Evolutionary conservation across 176 grass and related monocot genomes (phyloP).

Genomic region (Avena sativa): DNA sequence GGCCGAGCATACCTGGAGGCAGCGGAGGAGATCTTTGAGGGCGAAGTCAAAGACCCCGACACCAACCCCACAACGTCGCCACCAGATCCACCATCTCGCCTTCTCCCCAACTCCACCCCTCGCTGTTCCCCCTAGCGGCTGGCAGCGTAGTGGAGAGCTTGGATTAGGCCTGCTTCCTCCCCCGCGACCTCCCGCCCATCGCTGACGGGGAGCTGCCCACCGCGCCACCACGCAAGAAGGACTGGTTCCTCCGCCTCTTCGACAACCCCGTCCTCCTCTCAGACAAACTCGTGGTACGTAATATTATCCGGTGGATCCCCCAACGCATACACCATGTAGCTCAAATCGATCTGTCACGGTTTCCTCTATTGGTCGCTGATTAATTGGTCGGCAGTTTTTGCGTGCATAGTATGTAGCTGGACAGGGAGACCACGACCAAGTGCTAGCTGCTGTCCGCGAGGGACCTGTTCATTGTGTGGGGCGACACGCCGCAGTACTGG

Average conservation of each 20-base stretch:
- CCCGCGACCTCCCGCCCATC: slow-evolving; percentile 37
- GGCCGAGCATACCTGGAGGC: too few species aligned
- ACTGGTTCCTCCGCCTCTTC: slow-evolving; percentile 56
- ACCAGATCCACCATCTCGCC: too few species aligned
- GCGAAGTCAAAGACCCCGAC: too few species aligned
- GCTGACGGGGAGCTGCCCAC: slow-evolving; percentile 41
- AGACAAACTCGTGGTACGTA: slow-evolving; percentile 45
- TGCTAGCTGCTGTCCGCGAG: not conserved
- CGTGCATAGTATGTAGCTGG: not conserved
- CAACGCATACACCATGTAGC: not conserved
- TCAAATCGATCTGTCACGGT: not conserved
- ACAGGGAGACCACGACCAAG: not conserved
- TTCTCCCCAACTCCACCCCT: too few species aligned
- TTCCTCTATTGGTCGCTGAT: not conserved
- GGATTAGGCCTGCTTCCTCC: slow-evolving; percentile 53
- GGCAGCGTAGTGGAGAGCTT: too few species aligned
- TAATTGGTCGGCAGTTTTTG: not conserved
- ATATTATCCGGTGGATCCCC: not conserved
- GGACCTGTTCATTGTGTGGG: not conserved
- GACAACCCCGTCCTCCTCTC: slow-evolving; percentile 50
- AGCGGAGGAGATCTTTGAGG: too few species aligned
- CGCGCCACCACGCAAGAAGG: slow-evolving; percentile 42
- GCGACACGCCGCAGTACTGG: not conserved
- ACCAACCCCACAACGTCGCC: too few species aligned
- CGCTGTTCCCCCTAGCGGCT: too few species aligned